Evolutionary conservation across 78 protist species (phyloP).

Genomic region (Guillardia theta): DNA sequence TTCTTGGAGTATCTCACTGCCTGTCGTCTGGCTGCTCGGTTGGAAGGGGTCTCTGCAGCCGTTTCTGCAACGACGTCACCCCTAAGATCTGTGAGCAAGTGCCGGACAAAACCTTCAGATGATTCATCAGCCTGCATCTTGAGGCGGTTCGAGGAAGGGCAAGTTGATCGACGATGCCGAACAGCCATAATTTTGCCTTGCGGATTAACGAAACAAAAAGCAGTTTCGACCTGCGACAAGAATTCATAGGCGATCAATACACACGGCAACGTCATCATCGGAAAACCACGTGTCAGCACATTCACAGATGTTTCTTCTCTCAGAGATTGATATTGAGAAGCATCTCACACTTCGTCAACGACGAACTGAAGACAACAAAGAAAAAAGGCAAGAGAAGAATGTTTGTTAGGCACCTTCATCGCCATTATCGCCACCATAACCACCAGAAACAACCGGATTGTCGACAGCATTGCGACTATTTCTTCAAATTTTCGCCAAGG

Average conservation of each 20-base stretch:
- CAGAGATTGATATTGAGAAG: too few relatives aligned
- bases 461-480: too few relatives aligned
- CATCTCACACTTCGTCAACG: too few relatives aligned
- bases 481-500: too few relatives aligned
- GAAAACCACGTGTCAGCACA: too few relatives aligned
- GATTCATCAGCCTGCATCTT: not conserved
- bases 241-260: too few relatives aligned
- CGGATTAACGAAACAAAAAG: not conserved
- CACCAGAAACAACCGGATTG: not conserved
- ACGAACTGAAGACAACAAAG: not conserved
- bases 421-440: not conserved
- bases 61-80: not conserved
- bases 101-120: not conserved
- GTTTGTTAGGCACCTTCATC: not conserved
- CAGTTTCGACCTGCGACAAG: too few relatives aligned
- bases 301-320: too few relatives aligned
- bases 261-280: too few relatives aligned
- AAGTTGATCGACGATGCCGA: not conserved
- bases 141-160: not conserved
- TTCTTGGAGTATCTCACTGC: not conserved
- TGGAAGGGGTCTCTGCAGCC: not conserved
- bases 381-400: not conserved
- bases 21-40: not conserved
- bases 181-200: not conserved
- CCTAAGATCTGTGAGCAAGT: not conserved